A percentile compares a stretch with the other conserved stretches of the same genome.
Conservation (phyloP, 2,329 filamentous ascomycete genomes). For the Byssoonygena ceratinophila region DNA sequence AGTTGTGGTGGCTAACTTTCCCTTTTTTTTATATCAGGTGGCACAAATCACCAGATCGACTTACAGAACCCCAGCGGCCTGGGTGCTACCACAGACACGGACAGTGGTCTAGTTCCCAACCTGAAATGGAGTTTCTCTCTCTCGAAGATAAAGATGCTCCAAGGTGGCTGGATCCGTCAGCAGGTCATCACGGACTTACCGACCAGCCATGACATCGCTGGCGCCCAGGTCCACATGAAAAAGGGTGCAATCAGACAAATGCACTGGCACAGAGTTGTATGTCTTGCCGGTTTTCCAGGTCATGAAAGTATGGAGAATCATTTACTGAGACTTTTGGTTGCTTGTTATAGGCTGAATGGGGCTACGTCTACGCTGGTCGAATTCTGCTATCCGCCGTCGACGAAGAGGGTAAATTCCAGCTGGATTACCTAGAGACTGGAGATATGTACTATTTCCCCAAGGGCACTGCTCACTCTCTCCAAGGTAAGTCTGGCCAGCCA, state of each 20-base stretch:
- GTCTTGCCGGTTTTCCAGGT: conserved; percentile 21
- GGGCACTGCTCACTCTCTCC: conserved; percentile 52
- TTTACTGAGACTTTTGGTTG: conserved; percentile 1
- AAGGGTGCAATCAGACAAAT: conserved; percentile 57
- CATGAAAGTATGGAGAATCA: neutral
- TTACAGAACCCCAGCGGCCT: conserved; percentile 55
- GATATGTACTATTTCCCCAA: conserved; percentile 63
- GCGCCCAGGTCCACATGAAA: conserved; percentile 56
- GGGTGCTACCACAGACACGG: conserved; percentile 47
- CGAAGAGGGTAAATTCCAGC: conserved; percentile 48
- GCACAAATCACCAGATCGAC: conserved; percentile 53
- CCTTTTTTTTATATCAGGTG: conserved; percentile 38
- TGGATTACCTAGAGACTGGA: conserved; percentile 48
- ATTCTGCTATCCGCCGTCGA: conserved; percentile 53
- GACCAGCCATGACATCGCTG: conserved; percentile 54
- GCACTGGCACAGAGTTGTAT: conserved; percentile 57
- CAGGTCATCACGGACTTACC: conserved; percentile 59
- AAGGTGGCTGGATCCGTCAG: conserved; percentile 56
- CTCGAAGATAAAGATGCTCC: conserved; percentile 52
- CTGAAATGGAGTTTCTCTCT: conserved; percentile 61
- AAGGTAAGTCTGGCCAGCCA: conserved; percentile 26
- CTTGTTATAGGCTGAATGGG: conserved; percentile 52
- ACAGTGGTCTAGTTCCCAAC: conserved; percentile 54
- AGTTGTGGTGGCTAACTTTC: too few species aligned
- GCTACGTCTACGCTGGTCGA: conserved; percentile 49